phyloP scores from a whole-genome alignment of 1,284 basidiomycete genomes.

The Cerioporus squamosus region DNA sequence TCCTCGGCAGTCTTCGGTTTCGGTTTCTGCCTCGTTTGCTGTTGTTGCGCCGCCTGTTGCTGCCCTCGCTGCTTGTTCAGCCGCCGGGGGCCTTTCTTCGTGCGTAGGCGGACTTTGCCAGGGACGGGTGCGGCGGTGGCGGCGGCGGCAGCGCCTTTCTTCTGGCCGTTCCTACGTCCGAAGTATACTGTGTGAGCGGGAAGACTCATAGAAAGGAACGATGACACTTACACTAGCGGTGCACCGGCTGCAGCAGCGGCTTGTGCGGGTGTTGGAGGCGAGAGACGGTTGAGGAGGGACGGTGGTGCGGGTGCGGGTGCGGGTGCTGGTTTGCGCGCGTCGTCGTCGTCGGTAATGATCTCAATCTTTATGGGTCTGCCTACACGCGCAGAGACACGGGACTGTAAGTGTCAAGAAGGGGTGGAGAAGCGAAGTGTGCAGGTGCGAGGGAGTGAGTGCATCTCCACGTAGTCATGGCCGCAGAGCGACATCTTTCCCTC shows the following conservation, averaged over 20 bases:
- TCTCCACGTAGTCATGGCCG: not conserved
- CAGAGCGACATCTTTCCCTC: not conserved
- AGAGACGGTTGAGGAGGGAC: constrained; percentile 43
- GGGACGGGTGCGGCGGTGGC: constrained; percentile 13
- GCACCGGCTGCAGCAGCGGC: not conserved
- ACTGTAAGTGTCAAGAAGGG: not conserved
- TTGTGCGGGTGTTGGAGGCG: constrained; percentile 12
- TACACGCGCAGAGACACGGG: constrained; percentile 29
- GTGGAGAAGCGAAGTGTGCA: not conserved
- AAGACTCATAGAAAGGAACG: no score
- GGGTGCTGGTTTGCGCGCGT: constrained; percentile 18
- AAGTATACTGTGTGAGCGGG: not conserved
- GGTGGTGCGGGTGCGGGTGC: constrained; percentile 30
- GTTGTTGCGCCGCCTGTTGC: constrained; percentile 12
- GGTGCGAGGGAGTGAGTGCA: not conserved
- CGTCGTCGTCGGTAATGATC: constrained; percentile 53
- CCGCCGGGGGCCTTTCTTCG: constrained; percentile 70
- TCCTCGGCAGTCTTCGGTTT: constrained; percentile 45
- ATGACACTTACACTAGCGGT: not conserved
- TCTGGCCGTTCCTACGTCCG: constrained; percentile 5
- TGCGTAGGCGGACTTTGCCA: constrained; percentile 38
- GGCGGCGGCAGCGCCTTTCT: not conserved
- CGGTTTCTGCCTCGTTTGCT: not conserved
- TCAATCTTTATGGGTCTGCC: constrained; percentile 74
- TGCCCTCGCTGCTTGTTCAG: constrained; percentile 52